These are phyloP conservation scores for Teratosphaeria viscida DNA, from an alignment of 2,329 filamentous ascomycete genomes.

Conservation along the genomic window DNA sequence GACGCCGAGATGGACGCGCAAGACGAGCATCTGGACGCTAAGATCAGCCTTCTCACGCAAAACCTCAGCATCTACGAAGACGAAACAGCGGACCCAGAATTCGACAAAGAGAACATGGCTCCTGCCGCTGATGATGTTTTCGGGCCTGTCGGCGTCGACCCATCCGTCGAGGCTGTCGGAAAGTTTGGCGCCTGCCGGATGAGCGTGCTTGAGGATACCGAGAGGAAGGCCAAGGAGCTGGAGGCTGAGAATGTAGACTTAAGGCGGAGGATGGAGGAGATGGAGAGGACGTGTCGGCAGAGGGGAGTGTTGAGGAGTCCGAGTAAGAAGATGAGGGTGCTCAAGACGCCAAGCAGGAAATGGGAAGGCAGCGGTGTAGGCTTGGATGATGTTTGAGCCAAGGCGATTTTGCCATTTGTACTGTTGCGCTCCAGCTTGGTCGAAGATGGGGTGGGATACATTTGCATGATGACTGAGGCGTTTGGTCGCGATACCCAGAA, in stretches of 20 bases:
- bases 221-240: conserved; percentile 16
- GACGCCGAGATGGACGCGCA: conserved; percentile 66
- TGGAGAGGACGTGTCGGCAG: conserved; percentile 28
- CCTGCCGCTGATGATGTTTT: not conserved
- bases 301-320: conserved; percentile 29
- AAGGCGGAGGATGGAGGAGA: conserved; percentile 28
- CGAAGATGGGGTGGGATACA: not conserved
- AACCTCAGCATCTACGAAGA: conserved; percentile 40
- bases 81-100: conserved; percentile 14
- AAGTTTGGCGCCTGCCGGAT: conserved; percentile 1
- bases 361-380: conserved; percentile 31
- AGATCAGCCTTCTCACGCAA: conserved; percentile 63
- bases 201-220: conserved; percentile 6
- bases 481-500: not conserved
- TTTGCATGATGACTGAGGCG: not conserved
- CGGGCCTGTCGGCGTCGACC: not conserved
- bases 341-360: conserved; percentile 35
- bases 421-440: not conserved
- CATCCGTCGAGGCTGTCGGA: not conserved
- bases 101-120: conserved; percentile 16
- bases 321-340: conserved; percentile 39
- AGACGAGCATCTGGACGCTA: conserved; percentile 79
- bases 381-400: conserved; percentile 9
- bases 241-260: conserved; percentile 38
- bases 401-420: not conserved